phyloP scores from a whole-genome alignment of 192 early-diverging fungal genomes.

The Gigaspora rosea region DNA sequence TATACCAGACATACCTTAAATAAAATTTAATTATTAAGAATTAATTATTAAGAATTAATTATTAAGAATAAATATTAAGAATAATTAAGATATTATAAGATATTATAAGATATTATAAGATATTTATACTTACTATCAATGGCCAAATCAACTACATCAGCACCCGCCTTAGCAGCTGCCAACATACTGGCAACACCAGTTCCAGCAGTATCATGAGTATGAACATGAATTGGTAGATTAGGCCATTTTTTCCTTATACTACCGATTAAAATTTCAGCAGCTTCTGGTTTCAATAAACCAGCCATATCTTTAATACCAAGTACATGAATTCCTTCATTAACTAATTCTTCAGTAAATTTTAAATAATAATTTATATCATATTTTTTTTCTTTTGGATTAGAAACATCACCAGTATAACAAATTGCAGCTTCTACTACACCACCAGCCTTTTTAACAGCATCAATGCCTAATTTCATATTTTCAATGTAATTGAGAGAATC shows the following conservation, averaged over 20 bases:
- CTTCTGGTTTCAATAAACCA: slow-evolving; percentile 90
- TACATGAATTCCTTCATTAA: slow-evolving; percentile 90
- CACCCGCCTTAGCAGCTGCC: slow-evolving; percentile 88
- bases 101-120: neutral
- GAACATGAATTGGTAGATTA: slow-evolving; percentile 91
- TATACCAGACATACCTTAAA: slow-evolving; percentile 80
- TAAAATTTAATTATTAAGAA: neutral
- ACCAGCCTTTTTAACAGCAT: slow-evolving; percentile 89
- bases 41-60: neutral
- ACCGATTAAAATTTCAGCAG: slow-evolving; percentile 83
- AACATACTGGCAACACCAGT: slow-evolving; percentile 96
- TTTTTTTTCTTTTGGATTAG: slow-evolving; percentile 78
- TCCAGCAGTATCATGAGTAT: slow-evolving; percentile 97
- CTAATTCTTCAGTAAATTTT: slow-evolving; percentile 85
- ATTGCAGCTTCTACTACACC: slow-evolving; percentile 93
- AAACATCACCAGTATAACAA: slow-evolving; percentile 93
- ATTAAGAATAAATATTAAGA: too few relatives aligned
- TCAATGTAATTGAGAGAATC: slow-evolving; percentile 97
- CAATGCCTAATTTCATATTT: slow-evolving; percentile 93
- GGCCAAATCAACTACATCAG: slow-evolving; percentile 91
- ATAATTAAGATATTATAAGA: neutral
- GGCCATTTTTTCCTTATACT: slow-evolving; percentile 86
- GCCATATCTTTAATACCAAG: slow-evolving; percentile 97
- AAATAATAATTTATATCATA: slow-evolving; percentile 93
- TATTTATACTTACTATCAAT: slow-evolving; percentile 63